Conservation (phyloP, 305 asterid species). For the Plantago coronopus region DNA sequence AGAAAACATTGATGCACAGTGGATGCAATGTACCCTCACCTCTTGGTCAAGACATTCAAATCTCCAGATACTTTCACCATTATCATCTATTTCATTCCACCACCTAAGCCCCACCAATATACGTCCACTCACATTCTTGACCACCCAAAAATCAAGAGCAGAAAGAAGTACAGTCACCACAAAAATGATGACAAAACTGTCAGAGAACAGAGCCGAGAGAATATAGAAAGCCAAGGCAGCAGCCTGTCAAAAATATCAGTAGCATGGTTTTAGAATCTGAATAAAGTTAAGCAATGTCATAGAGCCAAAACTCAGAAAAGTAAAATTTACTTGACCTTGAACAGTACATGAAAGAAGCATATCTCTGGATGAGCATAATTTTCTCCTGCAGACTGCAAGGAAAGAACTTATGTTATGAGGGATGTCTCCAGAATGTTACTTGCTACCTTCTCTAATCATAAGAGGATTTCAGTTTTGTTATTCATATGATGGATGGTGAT, state of each 20-base stretch:
- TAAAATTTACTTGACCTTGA: constrained; percentile 51
- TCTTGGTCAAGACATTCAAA: constrained; percentile 98
- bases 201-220: constrained; percentile 78
- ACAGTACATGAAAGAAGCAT: constrained; percentile 87
- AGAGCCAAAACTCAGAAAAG: constrained; percentile 13
- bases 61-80: constrained; percentile 91
- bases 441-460: too few relatives aligned
- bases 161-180: constrained; percentile 86
- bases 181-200: constrained; percentile 87
- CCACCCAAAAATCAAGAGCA: constrained; percentile 98
- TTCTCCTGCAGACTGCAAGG: constrained; percentile 74
- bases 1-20: neutral
- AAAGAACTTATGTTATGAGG: neutral
- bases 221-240: constrained; percentile 93
- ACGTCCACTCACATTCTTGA: constrained; percentile 97
- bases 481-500: too few relatives aligned
- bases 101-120: constrained; percentile 96
- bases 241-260: constrained; percentile 46
- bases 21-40: constrained; percentile 35
- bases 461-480: too few relatives aligned
- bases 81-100: constrained; percentile 96
- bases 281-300: neutral
- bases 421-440: too few relatives aligned
- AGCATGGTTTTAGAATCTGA: constrained; percentile 17
- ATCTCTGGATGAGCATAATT: constrained; percentile 79